Conservation (phyloP, 768 basidiomycete genomes). For the Lyophyllum shimeji region DNA sequence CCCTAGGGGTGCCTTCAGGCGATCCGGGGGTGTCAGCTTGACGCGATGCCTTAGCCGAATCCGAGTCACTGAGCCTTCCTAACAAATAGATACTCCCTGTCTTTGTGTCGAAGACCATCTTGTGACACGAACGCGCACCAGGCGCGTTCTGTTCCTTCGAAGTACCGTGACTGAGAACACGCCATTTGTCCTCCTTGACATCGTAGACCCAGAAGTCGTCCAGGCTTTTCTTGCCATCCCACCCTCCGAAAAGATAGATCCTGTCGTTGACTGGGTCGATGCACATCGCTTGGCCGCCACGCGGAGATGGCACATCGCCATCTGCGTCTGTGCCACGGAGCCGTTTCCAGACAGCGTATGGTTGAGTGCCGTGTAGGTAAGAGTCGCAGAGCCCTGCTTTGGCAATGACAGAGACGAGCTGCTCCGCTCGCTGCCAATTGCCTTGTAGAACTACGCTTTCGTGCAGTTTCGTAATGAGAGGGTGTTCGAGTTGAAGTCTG, state of each 20-base stretch:
- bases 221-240: constrained; percentile 69
- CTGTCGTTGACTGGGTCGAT: constrained; percentile 60
- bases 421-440: constrained; percentile 58
- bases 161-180: constrained; percentile 54
- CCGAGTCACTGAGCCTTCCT: constrained; percentile 64
- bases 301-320: constrained; percentile 62
- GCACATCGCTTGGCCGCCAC: constrained; percentile 84
- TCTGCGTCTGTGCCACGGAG: constrained; percentile 61
- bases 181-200: constrained; percentile 61
- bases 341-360: constrained; percentile 61
- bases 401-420: constrained; percentile 48
- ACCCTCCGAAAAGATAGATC: constrained; percentile 80
- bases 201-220: constrained; percentile 81
- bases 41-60: constrained; percentile 32
- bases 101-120: constrained; percentile 77
- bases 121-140: constrained; percentile 72
- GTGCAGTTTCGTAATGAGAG: constrained; percentile 66
- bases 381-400: constrained; percentile 59
- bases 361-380: constrained; percentile 56
- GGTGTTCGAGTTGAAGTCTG: constrained; percentile 63
- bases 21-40: constrained; percentile 16
- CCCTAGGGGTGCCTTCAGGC: constrained; percentile 9
- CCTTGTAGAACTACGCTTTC: constrained; percentile 65
- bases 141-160: constrained; percentile 63
- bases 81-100: constrained; percentile 71